Percentiles rank a stretch among this genome's conserved stretches.
phyloP scores from a whole-genome alignment of 805 yeast species.

The Candida maris region DNA sequence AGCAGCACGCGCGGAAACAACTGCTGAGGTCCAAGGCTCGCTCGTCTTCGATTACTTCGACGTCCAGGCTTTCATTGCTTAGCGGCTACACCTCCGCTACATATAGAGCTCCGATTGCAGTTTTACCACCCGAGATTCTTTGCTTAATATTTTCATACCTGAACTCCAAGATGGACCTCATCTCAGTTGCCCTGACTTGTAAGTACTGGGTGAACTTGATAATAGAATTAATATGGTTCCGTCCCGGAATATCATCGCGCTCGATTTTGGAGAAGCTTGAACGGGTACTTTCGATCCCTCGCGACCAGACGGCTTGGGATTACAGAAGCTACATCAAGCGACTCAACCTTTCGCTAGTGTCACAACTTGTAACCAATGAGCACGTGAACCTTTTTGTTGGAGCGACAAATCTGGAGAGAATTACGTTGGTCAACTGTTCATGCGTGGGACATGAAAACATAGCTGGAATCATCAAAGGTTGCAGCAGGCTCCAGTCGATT shows the following conservation, averaged over 20 bases:
- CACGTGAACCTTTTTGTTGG: conserved; percentile 58
- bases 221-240: conserved; percentile 80
- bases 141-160: conserved; percentile 64
- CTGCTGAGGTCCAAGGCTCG: conserved; percentile 27
- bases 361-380: conserved; percentile 61
- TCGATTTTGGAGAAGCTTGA: conserved; percentile 49
- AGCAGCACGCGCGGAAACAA: conserved; percentile 28
- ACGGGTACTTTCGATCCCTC: conserved; percentile 50
- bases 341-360: conserved; percentile 73
- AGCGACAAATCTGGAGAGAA: conserved; percentile 75
- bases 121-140: conserved; percentile 57
- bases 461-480: conserved; percentile 55
- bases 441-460: conserved; percentile 60
- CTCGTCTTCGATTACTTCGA: conserved; percentile 17
- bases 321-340: conserved; percentile 70
- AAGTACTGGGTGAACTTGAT: conserved; percentile 75
- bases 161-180: conserved; percentile 56
- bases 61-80: conserved; percentile 6
- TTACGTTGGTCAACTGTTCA: conserved; percentile 79
- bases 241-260: conserved; percentile 66
- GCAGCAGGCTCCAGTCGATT: conserved; percentile 73
- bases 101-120: conserved; percentile 34
- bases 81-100: conserved; percentile 8
- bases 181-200: conserved; percentile 66
- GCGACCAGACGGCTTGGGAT: conserved; percentile 54